Evolutionary conservation across 164 flowering plant species (phyloP).

Genomic region (Amborella trichopoda): DNA sequence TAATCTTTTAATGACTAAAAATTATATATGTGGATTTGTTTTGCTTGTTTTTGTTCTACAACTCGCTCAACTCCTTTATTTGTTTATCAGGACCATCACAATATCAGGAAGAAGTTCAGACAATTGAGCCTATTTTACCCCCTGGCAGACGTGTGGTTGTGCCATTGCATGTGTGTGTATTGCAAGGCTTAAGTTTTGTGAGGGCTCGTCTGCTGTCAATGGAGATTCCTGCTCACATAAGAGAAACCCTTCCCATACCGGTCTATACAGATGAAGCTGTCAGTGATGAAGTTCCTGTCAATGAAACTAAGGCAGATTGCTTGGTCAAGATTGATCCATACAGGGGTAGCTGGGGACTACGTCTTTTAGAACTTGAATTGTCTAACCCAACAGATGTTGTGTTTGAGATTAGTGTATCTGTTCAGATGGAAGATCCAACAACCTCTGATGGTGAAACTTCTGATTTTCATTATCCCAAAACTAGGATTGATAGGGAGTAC

Average conservation of each 20-base stretch:
- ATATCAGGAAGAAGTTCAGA: slow-evolving; percentile 23
- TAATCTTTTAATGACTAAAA: no score
- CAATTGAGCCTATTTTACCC: slow-evolving; percentile 32
- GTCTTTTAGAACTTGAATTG: slow-evolving; percentile 94
- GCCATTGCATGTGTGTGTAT: slow-evolving; percentile 81
- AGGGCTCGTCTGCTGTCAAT: slow-evolving; percentile 92
- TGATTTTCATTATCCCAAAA: slow-evolving; percentile 64
- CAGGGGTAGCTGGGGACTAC: slow-evolving; percentile 96
- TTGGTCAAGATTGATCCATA: slow-evolving; percentile 86
- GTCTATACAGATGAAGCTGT: slow-evolving; percentile 15
- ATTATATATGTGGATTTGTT: not conserved
- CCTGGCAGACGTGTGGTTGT: slow-evolving; percentile 90
- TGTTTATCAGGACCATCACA: slow-evolving; percentile 43
- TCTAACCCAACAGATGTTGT: slow-evolving; percentile 95
- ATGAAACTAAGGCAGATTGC: slow-evolving; percentile 34
- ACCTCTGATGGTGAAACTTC: slow-evolving; percentile 23
- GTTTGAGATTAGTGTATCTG: slow-evolving; percentile 77
- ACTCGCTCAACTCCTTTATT: slow-evolving; percentile 6
- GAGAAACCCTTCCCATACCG: slow-evolving; percentile 43
- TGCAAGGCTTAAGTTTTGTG: slow-evolving; percentile 85
- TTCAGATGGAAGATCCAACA: slow-evolving; percentile 48
- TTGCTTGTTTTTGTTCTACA: not conserved
- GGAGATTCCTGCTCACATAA: slow-evolving; percentile 95
- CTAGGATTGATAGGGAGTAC: slow-evolving; percentile 91
- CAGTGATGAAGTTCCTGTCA: slow-evolving; percentile 14